Evolutionary conservation across 2,329 filamentous ascomycete genomes (phyloP), one percentile per base, ranked within the genome.

Genomic region (Botrytis tulipae): DNA sequence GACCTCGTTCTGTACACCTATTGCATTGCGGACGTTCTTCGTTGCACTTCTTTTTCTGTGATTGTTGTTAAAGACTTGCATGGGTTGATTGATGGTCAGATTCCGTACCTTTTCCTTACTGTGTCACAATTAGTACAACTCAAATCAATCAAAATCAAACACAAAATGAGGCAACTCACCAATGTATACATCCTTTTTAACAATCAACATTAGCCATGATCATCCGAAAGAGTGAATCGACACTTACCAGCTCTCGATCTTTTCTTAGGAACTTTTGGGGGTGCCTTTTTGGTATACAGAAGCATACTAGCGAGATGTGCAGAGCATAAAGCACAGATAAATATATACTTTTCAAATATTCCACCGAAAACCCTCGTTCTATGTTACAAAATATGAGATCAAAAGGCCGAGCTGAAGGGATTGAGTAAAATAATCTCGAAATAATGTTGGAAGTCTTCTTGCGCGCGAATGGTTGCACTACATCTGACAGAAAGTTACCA

Each of bases 231-330:
- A 35, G 29, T 29, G 20, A 35, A 25, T 18, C 7, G 68, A 32
- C 44, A 61, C 86, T 82, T 82, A 89, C 87, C 87, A 80, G 86
- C 85, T 82, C 88, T 84, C n/a, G 88, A 90, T 72, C 88, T 84
- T 78, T 83, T 85, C 82, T 89, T 90, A 46, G 88, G 88, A 62
- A 84, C 82, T 81, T 89, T 90, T n/a, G 88, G 86, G 65, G 84
- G 81, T 73, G 88, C 88, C 68, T 86, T 81, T 80, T 84, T 85
- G n/a, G 87, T 88, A 79, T 89, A 90, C 62, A 90, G 81, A 77
- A 90, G 81, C 88, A 90, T 89, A 9, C 29, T 79, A 71, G n/a
- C 12, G 37, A 32, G 40, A 25, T 10, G 10, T 42, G 37, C 20
- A 32, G n/a, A 57, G 32, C 10, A n/a, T 67, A 29, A 54, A 14